Conservation (phyloP, 2,329 filamentous ascomycete genomes). For the Trichoderma brevicompactum region DNA sequence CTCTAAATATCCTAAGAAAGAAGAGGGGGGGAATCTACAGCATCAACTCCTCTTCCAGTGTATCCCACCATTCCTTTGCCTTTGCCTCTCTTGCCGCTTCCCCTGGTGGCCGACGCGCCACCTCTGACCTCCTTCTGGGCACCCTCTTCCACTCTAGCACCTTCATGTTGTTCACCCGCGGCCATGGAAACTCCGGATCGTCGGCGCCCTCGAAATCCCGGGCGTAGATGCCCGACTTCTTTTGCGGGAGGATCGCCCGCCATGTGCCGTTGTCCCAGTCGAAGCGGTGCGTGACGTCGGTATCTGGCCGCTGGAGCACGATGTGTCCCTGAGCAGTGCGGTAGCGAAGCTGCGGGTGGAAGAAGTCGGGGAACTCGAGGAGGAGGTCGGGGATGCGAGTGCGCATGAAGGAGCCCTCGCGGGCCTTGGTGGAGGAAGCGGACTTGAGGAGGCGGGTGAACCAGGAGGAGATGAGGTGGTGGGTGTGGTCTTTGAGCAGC, state of each 20-base stretch:
- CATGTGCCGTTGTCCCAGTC: conserved; percentile 31
- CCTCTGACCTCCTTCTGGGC: conserved; percentile 33
- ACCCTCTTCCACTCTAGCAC: conserved; percentile 37
- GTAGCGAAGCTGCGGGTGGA: conserved; percentile 40
- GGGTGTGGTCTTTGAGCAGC: conserved; percentile 41
- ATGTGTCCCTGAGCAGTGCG: conserved; percentile 42
- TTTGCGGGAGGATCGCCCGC: conserved; percentile 39
- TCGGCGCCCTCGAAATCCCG: conserved; percentile 29
- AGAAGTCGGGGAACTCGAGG: conserved; percentile 42
- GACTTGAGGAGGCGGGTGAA: conserved; percentile 38
- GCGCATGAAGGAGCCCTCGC: conserved; percentile 34
- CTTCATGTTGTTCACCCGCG: conserved; percentile 32
- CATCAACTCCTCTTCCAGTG: conserved; percentile 40
- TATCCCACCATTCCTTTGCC: conserved; percentile 38
- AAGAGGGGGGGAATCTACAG: conserved; percentile 31
- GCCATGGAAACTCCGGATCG: conserved; percentile 36
- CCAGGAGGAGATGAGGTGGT: conserved; percentile 39
- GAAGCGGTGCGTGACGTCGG: conserved; percentile 33
- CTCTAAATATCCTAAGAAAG: not conserved
- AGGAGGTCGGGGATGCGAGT: conserved; percentile 40
- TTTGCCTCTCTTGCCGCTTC: conserved; percentile 28
- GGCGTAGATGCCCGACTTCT: conserved; percentile 31
- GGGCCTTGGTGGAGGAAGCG: conserved; percentile 33
- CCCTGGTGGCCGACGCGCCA: conserved; percentile 33
- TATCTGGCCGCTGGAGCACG: conserved; percentile 33